Evolutionary conservation across 352 stramenopile genomes (phyloP).

Genomic region (Phytopythium delawarense): DNA sequence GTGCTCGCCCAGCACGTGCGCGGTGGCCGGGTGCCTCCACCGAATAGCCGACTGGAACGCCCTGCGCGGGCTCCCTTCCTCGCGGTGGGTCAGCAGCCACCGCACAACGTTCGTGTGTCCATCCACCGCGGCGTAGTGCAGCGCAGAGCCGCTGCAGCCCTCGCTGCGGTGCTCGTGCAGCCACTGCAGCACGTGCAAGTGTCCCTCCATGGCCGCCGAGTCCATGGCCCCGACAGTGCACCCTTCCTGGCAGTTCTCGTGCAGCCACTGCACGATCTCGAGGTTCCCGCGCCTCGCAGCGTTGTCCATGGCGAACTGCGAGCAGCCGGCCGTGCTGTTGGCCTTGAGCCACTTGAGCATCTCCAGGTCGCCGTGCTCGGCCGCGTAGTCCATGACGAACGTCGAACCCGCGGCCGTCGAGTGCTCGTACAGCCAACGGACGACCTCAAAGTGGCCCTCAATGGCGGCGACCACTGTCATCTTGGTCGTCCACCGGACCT

Average conservation of each 20-base stretch:
- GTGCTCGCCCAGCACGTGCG: constrained; percentile 14
- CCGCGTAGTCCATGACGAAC: constrained; percentile 33
- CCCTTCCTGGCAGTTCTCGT: constrained; percentile 19
- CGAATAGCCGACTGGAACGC: constrained; percentile 25
- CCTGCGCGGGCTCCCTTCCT: constrained; percentile 15
- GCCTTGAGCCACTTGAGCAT: constrained; percentile 35
- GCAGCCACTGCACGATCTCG: constrained; percentile 30
- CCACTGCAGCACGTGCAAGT: constrained; percentile 28
- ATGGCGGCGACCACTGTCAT: constrained; percentile 37
- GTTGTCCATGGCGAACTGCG: constrained; percentile 31
- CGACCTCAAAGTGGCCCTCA: constrained; percentile 35
- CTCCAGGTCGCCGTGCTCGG: constrained; percentile 21
- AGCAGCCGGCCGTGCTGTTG: constrained; percentile 31
- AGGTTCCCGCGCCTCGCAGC: constrained; percentile 24
- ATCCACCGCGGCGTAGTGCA: constrained; percentile 26
- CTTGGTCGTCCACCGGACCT: constrained; percentile 28
- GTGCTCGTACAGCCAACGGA: constrained; percentile 26
- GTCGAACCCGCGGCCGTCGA: constrained; percentile 23
- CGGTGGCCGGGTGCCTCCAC: constrained; percentile 24
- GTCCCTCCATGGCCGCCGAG: constrained; percentile 25
- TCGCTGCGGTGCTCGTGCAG: constrained; percentile 23
- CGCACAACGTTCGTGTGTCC: constrained; percentile 17
- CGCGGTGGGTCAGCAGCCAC: constrained; percentile 19
- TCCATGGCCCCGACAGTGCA: constrained; percentile 28
- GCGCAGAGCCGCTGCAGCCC: constrained; percentile 21